These are phyloP conservation scores for Colletotrichum sp. DNA, from an alignment of 2,329 filamentous ascomycete species.

Conservation along the genomic window DNA sequence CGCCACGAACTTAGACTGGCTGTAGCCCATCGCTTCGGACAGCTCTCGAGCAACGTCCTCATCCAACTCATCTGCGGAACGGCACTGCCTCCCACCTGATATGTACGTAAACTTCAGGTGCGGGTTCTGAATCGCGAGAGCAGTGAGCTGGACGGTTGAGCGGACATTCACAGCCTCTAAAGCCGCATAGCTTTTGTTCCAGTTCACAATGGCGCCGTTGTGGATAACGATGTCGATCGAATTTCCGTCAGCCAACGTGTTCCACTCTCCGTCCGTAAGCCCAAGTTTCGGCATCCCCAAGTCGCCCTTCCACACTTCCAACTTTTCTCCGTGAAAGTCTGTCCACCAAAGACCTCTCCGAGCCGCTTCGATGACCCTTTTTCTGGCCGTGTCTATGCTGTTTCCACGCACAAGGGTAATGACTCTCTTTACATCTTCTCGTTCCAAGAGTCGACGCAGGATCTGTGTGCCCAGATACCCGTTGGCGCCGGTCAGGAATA, in stretches of 20 bases:
- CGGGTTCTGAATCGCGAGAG: not conserved
- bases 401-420: not conserved
- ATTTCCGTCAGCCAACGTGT: not conserved
- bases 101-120: not conserved
- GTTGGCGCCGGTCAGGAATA: slow-evolving; percentile 1
- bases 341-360: slow-evolving; percentile 1
- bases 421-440: not conserved
- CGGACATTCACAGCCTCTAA: not conserved
- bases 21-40: slow-evolving; percentile 22
- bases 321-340: not conserved
- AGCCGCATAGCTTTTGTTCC: slow-evolving; percentile 9
- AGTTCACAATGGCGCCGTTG: slow-evolving; percentile 2
- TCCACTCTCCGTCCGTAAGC: not conserved
- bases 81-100: slow-evolving; percentile 5
- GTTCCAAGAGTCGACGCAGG: not conserved
- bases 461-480: slow-evolving; percentile 8
- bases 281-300: not conserved
- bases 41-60: not conserved
- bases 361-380: not conserved
- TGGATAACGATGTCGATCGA: not conserved
- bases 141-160: not conserved
- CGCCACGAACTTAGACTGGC: slow-evolving; percentile 27
- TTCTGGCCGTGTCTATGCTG: not conserved
- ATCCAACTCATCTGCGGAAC: not conserved
- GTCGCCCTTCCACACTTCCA: slow-evolving; percentile 1